Evolutionary conservation across 495 filamentous ascomycete genomes (phyloP).

Genomic region (Tuber magnatum): DNA sequence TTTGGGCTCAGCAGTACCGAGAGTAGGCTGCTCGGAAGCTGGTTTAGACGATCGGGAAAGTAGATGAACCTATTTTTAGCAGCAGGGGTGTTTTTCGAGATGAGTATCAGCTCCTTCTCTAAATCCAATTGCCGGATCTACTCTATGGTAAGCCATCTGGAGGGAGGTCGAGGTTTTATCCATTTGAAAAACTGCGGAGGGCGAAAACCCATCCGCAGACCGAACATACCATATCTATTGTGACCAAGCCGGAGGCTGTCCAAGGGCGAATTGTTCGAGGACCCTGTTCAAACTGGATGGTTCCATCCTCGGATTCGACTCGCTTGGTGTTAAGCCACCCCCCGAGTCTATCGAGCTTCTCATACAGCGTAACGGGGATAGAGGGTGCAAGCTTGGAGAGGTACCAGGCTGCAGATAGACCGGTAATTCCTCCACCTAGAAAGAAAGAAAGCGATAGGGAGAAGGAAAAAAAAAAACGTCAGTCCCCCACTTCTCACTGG

Average conservation of each 20-base stretch:
- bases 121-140: constrained; percentile 62
- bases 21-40: constrained; percentile 50
- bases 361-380: constrained; percentile 66
- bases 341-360: constrained; percentile 60
- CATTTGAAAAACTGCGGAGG: background rate
- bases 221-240: constrained; percentile 52
- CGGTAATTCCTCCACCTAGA: constrained; percentile 78
- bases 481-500: constrained; percentile 8
- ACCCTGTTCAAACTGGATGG: constrained; percentile 75
- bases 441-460: background rate
- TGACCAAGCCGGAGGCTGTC: constrained; percentile 46
- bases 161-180: constrained; percentile 1
- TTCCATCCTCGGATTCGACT: constrained; percentile 47
- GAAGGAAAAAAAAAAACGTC: background rate
- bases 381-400: constrained; percentile 53
- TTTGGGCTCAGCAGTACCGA: constrained; percentile 42
- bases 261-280: constrained; percentile 67
- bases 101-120: constrained; percentile 55
- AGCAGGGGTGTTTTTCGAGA: constrained; percentile 47
- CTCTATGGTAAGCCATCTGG: background rate
- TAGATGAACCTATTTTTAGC: constrained; percentile 73
- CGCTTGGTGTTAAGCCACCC: constrained; percentile 74
- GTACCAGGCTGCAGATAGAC: constrained; percentile 72
- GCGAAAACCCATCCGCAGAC: background rate
- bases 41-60: constrained; percentile 81